Conservation (phyloP, 2,329 filamentous ascomycete species). For the Epichloe festucae region DNA sequence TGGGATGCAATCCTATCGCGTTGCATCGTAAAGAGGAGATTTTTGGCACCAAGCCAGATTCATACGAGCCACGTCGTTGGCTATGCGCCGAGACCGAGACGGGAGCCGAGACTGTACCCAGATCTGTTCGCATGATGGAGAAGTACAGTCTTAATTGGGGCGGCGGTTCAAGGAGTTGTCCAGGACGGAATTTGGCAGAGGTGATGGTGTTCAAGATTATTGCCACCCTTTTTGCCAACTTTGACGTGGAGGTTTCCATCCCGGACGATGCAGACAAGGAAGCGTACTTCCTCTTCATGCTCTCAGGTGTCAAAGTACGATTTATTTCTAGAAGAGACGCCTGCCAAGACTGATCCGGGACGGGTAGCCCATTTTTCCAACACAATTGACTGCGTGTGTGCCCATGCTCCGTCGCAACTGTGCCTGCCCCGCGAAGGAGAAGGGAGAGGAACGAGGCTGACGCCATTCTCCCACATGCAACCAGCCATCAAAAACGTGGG, state of each 20-base stretch:
- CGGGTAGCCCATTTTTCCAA: too few relatives aligned
- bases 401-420: too few relatives aligned
- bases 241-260: constrained; percentile 28
- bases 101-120: constrained; percentile 7
- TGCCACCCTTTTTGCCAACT: constrained; percentile 29
- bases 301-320: constrained; percentile 31
- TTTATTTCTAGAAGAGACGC: constrained; percentile 16
- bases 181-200: constrained; percentile 37
- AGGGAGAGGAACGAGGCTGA: too few relatives aligned
- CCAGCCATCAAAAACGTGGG: too few relatives aligned
- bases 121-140: constrained; percentile 27
- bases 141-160: constrained; percentile 38
- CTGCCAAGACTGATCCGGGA: neutral
- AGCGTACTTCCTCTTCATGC: constrained; percentile 40
- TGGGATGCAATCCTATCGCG: constrained; percentile 37
- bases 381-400: too few relatives aligned
- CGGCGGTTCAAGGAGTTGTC: constrained; percentile 36
- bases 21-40: constrained; percentile 37
- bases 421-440: too few relatives aligned
- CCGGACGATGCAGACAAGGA: constrained; percentile 26
- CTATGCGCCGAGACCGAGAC: constrained; percentile 18
- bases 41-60: constrained; percentile 32
- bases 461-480: too few relatives aligned
- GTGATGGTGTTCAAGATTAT: constrained; percentile 34
- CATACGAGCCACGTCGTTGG: constrained; percentile 37